These are phyloP conservation scores for Botrytis squamosa DNA, from an alignment of 2,329 filamentous ascomycete species.

Conservation along the genomic window DNA sequence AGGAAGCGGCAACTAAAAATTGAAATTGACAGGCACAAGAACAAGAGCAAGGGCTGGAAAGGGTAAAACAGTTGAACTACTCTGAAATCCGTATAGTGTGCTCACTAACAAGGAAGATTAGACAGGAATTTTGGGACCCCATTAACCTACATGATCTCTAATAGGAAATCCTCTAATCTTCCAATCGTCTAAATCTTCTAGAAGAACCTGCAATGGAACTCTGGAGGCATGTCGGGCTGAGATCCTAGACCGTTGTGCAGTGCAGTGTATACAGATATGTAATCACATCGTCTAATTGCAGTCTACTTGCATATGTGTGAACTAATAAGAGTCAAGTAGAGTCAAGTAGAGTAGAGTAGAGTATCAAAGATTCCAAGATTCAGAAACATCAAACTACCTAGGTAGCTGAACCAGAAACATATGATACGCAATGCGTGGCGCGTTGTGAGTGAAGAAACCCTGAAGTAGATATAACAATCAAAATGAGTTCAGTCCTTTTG, in stretches of 20 bases:
- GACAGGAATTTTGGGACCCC: neutral
- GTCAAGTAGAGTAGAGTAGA: neutral
- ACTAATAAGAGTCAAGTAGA: neutral
- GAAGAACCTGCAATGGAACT: conserved; percentile 10
- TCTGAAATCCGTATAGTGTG: neutral
- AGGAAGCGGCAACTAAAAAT: conserved; percentile 22
- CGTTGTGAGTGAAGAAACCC: neutral
- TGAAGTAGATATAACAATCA: neutral
- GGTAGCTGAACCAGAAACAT: neutral
- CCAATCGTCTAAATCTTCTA: conserved; percentile 14
- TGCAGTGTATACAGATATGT: neutral
- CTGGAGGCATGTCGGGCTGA: neutral
- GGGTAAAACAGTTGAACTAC: neutral
- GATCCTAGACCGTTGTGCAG: neutral
- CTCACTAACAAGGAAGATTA: neutral
- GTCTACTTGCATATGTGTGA: neutral
- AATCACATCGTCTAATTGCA: neutral
- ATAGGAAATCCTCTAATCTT: neutral
- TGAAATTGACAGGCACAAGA: conserved; percentile 14
- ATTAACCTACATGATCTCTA: neutral
- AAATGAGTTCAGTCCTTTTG: neutral
- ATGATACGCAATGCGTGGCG: neutral
- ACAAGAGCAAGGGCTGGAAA: neutral
- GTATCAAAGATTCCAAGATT: neutral
- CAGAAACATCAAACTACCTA: neutral